Conservation (phyloP, 148 eudicot species). For the Silene latifolia region DNA sequence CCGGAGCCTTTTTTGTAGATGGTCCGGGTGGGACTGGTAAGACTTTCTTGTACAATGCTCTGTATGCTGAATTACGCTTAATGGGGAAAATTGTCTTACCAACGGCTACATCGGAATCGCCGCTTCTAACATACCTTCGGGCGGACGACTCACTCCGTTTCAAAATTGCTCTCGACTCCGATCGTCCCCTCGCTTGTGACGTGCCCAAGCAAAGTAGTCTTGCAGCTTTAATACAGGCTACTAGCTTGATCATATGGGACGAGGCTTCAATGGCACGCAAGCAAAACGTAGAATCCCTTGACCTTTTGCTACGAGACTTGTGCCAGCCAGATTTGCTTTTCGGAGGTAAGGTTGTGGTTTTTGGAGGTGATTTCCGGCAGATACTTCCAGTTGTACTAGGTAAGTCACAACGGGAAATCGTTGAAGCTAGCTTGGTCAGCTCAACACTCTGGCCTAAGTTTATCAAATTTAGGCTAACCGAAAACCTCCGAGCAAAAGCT, state of each 20-base stretch:
- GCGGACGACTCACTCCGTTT: background rate
- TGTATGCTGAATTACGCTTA: background rate
- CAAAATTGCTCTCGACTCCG: background rate
- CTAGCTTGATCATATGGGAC: too few relatives aligned
- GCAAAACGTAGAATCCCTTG: too few relatives aligned
- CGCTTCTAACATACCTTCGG: background rate
- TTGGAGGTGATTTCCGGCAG: background rate
- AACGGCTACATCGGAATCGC: background rate
- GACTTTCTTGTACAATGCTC: constrained; percentile 11
- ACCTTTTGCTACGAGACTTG: too few relatives aligned
- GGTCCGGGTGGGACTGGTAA: too few relatives aligned
- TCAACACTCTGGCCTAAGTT: background rate
- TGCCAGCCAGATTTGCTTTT: too few relatives aligned
- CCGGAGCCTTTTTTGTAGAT: background rate
- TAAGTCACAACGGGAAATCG: background rate
- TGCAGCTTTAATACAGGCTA: background rate
- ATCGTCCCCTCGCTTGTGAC: background rate
- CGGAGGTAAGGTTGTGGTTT: too few relatives aligned
- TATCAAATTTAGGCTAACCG: background rate
- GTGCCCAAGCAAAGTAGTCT: background rate
- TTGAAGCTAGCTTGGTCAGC: constrained; percentile 8
- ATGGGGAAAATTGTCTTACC: background rate
- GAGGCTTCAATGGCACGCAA: too few relatives aligned
- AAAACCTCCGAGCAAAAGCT: constrained; percentile 5
- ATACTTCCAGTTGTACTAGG: background rate